Evolutionary conservation across 129 eudicot species (phyloP), one percentile per base, ranked within the genome.

Genomic region (Pseudognaphalium luteoalbum): DNA sequence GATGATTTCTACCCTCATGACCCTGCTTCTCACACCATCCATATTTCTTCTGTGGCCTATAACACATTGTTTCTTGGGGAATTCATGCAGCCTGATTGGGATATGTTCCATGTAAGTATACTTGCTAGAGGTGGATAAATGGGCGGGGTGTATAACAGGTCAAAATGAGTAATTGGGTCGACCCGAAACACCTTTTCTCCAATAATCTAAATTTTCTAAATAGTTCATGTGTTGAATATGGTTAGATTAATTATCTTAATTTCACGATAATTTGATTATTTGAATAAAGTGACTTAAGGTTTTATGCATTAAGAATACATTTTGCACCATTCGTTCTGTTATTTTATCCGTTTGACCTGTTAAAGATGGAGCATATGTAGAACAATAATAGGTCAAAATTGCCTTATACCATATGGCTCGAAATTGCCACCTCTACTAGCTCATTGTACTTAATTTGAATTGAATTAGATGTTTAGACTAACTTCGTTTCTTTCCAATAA

Each of bases 1-100:
- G 98, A 94, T 73, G 98, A 94, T 72, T 94, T 81, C 56, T 88
- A 80, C 76, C 97, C 98, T 32, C 93, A 83, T 39, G 98, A 94
- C 59, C 97, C 98, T 44, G 97, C 97, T 72, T 94, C 97, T 21
- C 98, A 94, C 79, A 94, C 98, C 10, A 91, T 94, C 7, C 98
- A 94, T 64, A 86, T 94, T 62, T 88, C 93, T 11, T 91, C 98
- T 2, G 98, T 94, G 57, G 96, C 97, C 14, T 94, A 88, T 80
- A 94, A 91, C 60, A 80, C 93, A 0, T 15, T 94, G 21, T 91
- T 94, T 80, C 94, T 94, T 56, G 98, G 98, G 41, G 98, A 91
- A 52, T 87, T 94, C 67, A 89, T 88, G 96, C 97, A 81, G 68
- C 98, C 98, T 30, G 98, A 94, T 80, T 94, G 98, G 98, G 98